A percentile compares a stretch with the other conserved stretches of the same genome.
Conservation (phyloP, 2,329 filamentous ascomycete species). For the Curvularia verruculosa region DNA sequence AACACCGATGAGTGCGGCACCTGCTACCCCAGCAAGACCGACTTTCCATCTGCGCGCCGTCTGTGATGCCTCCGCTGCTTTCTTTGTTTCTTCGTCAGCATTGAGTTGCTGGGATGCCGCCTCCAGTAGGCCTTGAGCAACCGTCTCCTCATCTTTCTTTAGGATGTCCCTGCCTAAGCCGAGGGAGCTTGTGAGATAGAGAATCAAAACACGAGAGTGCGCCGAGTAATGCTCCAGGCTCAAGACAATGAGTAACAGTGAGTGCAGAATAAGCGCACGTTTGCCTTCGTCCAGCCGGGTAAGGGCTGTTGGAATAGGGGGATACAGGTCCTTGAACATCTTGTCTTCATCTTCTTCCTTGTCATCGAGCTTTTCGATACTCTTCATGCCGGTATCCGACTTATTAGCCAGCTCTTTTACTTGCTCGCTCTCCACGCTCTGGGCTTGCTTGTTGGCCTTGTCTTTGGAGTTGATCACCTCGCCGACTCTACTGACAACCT, state of each 20-base stretch:
- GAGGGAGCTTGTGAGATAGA: constrained; percentile 73
- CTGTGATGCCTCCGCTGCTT: constrained; percentile 71
- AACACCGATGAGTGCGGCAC: constrained; percentile 82
- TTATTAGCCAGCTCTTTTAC: constrained; percentile 39
- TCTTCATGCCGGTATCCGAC: constrained; percentile 32
- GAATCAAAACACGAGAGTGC: constrained; percentile 73
- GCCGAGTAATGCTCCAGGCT: constrained; percentile 79
- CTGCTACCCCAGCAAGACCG: constrained; percentile 83
- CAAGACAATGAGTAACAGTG: constrained; percentile 72
- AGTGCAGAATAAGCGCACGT: constrained; percentile 71
- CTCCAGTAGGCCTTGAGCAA: constrained; percentile 75
- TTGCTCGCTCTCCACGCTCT: constrained; percentile 27
- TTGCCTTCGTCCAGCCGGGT: constrained; percentile 65
- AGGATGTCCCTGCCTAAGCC: constrained; percentile 69
- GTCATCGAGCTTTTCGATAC: constrained; percentile 34
- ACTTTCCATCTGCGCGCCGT: constrained; percentile 77
- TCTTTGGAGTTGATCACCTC: constrained; percentile 62
- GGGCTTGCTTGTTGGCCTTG: constrained; percentile 40
- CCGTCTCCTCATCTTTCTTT: constrained; percentile 73
- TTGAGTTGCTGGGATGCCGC: constrained; percentile 73
- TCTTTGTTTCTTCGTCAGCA: constrained; percentile 76
- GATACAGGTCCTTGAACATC: constrained; percentile 49
- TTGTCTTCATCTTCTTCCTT: constrained; percentile 44
- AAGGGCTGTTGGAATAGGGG: constrained; percentile 55
- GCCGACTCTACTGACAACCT: constrained; percentile 71